Conservation (phyloP, 768 basidiomycete genomes). For the Tulasnella calospora region DNA sequence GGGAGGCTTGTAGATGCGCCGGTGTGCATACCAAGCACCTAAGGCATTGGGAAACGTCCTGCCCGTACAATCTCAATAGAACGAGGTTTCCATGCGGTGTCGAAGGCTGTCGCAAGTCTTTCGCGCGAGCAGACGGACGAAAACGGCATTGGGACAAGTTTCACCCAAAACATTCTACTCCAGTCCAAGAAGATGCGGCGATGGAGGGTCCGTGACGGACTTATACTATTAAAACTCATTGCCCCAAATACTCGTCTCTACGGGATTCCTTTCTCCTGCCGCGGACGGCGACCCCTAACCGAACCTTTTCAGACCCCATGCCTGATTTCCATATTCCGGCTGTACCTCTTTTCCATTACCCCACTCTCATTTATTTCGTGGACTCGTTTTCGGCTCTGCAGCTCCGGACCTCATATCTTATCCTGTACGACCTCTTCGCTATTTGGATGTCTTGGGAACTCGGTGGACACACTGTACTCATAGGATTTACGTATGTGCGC, state of each 20-base stretch:
- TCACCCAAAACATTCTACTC: background rate
- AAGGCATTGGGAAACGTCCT: constrained; percentile 3
- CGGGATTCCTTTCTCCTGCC: background rate
- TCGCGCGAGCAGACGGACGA: constrained; percentile 8
- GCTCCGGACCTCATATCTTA: background rate
- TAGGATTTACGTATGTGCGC: background rate
- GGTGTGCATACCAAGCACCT: constrained; percentile 3
- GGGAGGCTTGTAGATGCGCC: constrained; percentile 3
- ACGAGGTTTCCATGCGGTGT: constrained; percentile 9
- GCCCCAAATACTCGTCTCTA: background rate
- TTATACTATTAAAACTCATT: background rate
- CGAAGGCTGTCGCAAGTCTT: constrained; percentile 10
- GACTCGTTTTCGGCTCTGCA: background rate
- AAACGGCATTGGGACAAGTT: constrained; percentile 15
- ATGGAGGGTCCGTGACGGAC: background rate
- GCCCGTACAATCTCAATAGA: constrained; percentile 1
- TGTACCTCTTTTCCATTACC: background rate
- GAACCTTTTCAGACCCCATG: background rate
- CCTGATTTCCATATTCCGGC: background rate
- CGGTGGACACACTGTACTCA: background rate
- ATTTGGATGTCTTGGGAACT: background rate
- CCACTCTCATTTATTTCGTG: background rate
- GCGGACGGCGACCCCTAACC: background rate
- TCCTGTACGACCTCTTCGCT: background rate
- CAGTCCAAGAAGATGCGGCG: background rate